Evolutionary conservation across 2,329 filamentous ascomycete genomes (phyloP).

Genomic region (Trichophyton schoenleinii): DNA sequence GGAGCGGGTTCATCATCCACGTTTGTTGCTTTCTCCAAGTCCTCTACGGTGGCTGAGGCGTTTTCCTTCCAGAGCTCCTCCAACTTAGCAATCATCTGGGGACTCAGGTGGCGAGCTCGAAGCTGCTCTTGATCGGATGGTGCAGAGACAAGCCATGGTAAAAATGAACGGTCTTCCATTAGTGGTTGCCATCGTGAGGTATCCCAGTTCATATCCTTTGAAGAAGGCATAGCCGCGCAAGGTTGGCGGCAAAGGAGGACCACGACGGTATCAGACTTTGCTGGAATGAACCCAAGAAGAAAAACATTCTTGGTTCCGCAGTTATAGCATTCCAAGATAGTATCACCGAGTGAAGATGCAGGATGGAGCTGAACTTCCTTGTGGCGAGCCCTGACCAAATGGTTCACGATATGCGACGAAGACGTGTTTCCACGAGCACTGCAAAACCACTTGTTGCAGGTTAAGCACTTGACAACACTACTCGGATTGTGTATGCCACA

Average conservation of each 20-base stretch:
- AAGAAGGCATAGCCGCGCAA: conserved; percentile 85
- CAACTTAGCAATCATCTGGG: conserved; percentile 87
- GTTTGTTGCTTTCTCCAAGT: conserved; percentile 79
- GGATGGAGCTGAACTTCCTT: conserved; percentile 98
- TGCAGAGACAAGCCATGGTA: conserved; percentile 80
- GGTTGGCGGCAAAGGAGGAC: conserved; percentile 93
- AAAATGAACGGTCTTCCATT: conserved; percentile 90
- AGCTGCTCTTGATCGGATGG: conserved; percentile 93
- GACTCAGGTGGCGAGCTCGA: conserved; percentile 80
- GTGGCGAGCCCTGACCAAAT: conserved; percentile 89
- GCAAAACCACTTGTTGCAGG: conserved; percentile 98
- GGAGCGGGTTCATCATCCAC: conserved; percentile 92
- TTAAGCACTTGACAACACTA: conserved; percentile 90
- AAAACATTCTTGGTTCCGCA: conserved; percentile 99
- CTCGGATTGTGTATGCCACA: conserved; percentile 94
- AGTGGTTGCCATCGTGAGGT: conserved; percentile 94
- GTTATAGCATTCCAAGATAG: conserved; percentile 95
- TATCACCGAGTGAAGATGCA: conserved; percentile 83
- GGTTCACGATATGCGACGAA: conserved; percentile 96
- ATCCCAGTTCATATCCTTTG: conserved; percentile 99
- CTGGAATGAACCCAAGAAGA: conserved; percentile 90
- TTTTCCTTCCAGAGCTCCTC: conserved; percentile 99
- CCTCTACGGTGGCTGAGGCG: conserved; percentile 70
- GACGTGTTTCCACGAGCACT: conserved; percentile 93
- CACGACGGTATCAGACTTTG: conserved; percentile 96